Evolutionary conservation across 352 stramenopile genomes (phyloP).

Genomic region (Pythium rishiriense): DNA sequence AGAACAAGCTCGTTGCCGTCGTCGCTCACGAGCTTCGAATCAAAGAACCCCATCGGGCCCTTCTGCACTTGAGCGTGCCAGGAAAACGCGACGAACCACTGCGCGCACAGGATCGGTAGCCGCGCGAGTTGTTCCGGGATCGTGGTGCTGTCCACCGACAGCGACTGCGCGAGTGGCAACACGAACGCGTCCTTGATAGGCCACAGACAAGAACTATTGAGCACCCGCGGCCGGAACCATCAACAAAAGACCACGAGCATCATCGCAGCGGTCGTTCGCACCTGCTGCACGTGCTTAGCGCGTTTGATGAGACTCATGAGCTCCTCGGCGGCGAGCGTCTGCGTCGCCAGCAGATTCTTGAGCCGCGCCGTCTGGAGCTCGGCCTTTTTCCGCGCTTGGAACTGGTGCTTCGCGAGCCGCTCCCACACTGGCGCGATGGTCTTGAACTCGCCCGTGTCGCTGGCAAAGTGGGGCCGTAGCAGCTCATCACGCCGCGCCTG

Average conservation of each 20-base stretch:
- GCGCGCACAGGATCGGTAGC: conserved; percentile 2
- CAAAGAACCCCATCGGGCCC: background rate
- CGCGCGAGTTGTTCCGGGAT: conserved; percentile 4
- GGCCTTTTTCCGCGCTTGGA: conserved; percentile 9
- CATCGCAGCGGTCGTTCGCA: background rate
- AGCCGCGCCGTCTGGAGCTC: conserved; percentile 1
- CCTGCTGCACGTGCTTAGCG: background rate
- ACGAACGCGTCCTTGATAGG: background rate
- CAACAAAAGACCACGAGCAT: background rate
- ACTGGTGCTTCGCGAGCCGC: conserved; percentile 1
- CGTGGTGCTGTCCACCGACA: background rate
- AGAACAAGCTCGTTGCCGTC: conserved; percentile 11
- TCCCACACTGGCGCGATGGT: conserved; percentile 7
- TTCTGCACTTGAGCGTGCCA: conserved; percentile 6
- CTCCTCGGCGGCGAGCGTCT: background rate
- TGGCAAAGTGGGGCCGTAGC: background rate
- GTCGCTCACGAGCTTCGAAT: conserved; percentile 8
- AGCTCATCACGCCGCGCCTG: conserved; percentile 2
- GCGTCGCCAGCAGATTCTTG: background rate
- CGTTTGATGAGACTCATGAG: background rate
- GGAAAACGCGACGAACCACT: conserved; percentile 17
- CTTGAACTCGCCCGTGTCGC: conserved; percentile 8
- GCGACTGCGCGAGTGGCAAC: background rate
- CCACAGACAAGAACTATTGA: no score
- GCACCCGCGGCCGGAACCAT: no score